phyloP scores from a whole-genome alignment of 495 filamentous ascomycete genomes.

The Penicillium bialowiezense region DNA sequence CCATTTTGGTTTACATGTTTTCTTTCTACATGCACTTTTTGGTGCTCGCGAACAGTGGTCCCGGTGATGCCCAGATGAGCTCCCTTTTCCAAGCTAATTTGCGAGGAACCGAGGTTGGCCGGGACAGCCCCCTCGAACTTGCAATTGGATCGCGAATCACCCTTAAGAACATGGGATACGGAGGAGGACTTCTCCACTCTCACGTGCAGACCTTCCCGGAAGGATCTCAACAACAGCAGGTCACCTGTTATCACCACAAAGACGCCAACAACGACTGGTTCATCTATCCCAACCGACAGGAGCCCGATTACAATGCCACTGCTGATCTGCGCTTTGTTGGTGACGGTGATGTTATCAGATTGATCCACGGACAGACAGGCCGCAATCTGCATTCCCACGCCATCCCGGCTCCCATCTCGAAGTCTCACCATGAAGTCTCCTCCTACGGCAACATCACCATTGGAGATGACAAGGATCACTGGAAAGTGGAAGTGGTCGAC shows the following conservation, averaged over 20 bases:
- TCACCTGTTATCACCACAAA: slow-evolving; percentile 99
- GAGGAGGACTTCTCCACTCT: slow-evolving; percentile 94
- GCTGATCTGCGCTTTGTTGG: slow-evolving; percentile 69
- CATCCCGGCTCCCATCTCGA: slow-evolving; percentile 83
- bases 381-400: slow-evolving; percentile 94
- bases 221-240: slow-evolving; percentile 90
- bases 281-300: slow-evolving; percentile 85
- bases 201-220: slow-evolving; percentile 97
- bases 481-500: slow-evolving; percentile 86
- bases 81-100: slow-evolving; percentile 98
- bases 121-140: slow-evolving; percentile 89
- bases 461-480: slow-evolving; percentile 97
- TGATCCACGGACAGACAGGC: slow-evolving; percentile 94
- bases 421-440: slow-evolving; percentile 88
- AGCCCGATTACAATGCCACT: slow-evolving; percentile 69
- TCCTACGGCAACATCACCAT: slow-evolving; percentile 95
- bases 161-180: slow-evolving; percentile 99
- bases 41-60: slow-evolving; percentile 89
- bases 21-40: slow-evolving; percentile 93
- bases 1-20: slow-evolving; percentile 84
- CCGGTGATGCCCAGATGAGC: slow-evolving; percentile 98
- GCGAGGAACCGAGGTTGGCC: slow-evolving; percentile 86
- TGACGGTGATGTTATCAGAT: slow-evolving; percentile 74
- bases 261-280: slow-evolving; percentile 99
- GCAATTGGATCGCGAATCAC: slow-evolving; percentile 86